These are phyloP conservation scores for Acmispon strigosus DNA, from an alignment of 306 rosid species.

Conservation along the genomic window DNA sequence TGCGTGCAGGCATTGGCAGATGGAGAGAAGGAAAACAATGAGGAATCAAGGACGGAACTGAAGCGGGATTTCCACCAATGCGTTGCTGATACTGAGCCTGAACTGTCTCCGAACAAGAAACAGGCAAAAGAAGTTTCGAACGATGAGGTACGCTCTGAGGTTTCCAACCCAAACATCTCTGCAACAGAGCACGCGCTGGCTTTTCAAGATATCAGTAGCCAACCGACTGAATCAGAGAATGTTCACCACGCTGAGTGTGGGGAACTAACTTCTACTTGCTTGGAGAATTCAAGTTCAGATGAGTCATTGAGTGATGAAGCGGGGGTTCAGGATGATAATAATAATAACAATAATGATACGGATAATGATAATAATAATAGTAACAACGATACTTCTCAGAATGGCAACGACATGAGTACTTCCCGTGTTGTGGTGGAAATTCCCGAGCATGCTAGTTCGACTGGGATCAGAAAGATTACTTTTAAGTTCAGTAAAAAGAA, in stretches of 20 bases:
- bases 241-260: conserved; percentile 58
- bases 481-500: conserved; percentile 83
- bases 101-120: conserved; percentile 51
- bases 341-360: background rate
- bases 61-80: conserved; percentile 57
- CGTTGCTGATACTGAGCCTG: conserved; percentile 36
- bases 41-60: conserved; percentile 40
- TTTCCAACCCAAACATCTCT: conserved; percentile 60
- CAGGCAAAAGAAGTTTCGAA: conserved; percentile 70
- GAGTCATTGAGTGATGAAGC: conserved; percentile 52
- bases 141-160: conserved; percentile 87
- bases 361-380: conserved; percentile 19
- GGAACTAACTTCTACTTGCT: conserved; percentile 61
- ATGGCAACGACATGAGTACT: conserved; percentile 27
- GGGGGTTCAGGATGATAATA: conserved; percentile 25
- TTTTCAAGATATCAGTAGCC: conserved; percentile 81
- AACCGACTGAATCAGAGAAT: conserved; percentile 37
- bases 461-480: conserved; percentile 86
- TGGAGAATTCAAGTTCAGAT: conserved; percentile 57
- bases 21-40: conserved; percentile 38
- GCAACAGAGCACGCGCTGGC: conserved; percentile 47
- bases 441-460: conserved; percentile 60
- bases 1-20: conserved; percentile 38
- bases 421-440: conserved; percentile 79
- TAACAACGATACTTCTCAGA: conserved; percentile 20